Evolutionary conservation across 2,329 filamentous ascomycete genomes (phyloP).

Genomic region (Trichoderma endophyticum): DNA sequence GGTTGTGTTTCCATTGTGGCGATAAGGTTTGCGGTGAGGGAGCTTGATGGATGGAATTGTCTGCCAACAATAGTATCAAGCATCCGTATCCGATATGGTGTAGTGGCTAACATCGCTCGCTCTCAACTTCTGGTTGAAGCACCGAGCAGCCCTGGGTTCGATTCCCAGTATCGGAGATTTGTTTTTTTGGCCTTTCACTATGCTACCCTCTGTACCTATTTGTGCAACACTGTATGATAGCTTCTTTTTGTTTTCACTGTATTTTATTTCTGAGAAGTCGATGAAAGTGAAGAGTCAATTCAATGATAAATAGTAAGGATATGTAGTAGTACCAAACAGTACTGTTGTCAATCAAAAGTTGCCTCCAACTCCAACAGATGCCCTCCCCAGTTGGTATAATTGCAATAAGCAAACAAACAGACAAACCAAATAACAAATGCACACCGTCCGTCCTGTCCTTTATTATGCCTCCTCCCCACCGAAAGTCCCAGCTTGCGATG

Average conservation of each 20-base stretch:
- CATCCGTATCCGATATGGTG: conserved; percentile 32
- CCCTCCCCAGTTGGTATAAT: not conserved
- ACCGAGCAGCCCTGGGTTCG: conserved; percentile 36
- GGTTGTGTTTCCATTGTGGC: not conserved
- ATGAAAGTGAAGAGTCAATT: conserved; percentile 1
- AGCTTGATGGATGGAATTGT: not conserved
- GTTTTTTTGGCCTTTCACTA: not conserved
- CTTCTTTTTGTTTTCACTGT: not conserved
- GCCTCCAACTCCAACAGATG: conserved; percentile 11
- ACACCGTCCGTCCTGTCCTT: not conserved
- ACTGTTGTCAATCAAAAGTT: not conserved
- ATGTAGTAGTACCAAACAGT: not conserved
- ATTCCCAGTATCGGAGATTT: conserved; percentile 34
- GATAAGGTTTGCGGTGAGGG: not conserved
- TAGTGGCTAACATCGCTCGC: conserved; percentile 38
- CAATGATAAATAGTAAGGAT: not conserved
- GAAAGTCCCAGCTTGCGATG: not conserved
- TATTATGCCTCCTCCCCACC: not conserved
- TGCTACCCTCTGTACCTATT: too few relatives aligned
- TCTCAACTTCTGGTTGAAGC: conserved; percentile 26
- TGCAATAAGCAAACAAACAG: not conserved
- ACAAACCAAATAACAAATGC: not conserved
- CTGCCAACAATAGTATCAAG: not conserved
- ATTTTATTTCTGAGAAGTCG: not conserved
- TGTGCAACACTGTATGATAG: not conserved